Percentiles rank a stretch among this genome's conserved stretches.
Evolutionary conservation across 805 yeast species (phyloP).

Genomic region (Priceomyces castillae): DNA sequence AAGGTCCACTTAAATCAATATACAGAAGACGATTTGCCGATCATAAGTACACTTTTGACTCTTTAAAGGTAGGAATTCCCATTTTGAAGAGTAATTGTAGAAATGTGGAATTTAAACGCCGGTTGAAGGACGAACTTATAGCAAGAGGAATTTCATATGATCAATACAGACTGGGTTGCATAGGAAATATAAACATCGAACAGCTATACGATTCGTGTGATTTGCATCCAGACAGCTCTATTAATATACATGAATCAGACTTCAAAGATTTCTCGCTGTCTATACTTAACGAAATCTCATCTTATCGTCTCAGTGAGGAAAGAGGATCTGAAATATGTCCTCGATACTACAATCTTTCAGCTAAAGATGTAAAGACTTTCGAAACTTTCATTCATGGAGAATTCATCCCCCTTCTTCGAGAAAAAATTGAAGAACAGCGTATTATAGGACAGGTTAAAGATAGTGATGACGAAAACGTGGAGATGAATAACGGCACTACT

Average conservation of each 20-base stretch:
- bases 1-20: not conserved
- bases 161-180: constrained; percentile 8
- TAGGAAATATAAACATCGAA: constrained; percentile 2
- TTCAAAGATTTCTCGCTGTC: constrained; percentile 13
- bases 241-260: constrained; percentile 13
- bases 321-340: constrained; percentile 2
- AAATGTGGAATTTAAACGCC: constrained; percentile 8
- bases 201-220: constrained; percentile 2
- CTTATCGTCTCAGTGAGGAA: constrained; percentile 1
- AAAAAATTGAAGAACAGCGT: not conserved
- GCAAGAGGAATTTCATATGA: constrained; percentile 8
- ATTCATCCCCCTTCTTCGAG: not conserved
- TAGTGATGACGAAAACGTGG: not conserved
- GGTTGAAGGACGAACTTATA: constrained; percentile 7
- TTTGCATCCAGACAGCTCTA: not conserved
- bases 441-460: no score
- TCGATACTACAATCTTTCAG: constrained; percentile 1
- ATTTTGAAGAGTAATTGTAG: constrained; percentile 1
- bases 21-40: constrained; percentile 3
- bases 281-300: constrained; percentile 3
- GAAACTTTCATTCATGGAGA: not conserved
- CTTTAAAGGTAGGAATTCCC: constrained; percentile 3
- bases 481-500: not conserved
- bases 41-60: not conserved
- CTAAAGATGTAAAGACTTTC: constrained; percentile 1